A percentile compares a stretch with the other conserved stretches of the same genome.
Evolutionary conservation across 176 grass and related monocot genomes (phyloP).

Genomic region (Cenchrus americanus): DNA sequence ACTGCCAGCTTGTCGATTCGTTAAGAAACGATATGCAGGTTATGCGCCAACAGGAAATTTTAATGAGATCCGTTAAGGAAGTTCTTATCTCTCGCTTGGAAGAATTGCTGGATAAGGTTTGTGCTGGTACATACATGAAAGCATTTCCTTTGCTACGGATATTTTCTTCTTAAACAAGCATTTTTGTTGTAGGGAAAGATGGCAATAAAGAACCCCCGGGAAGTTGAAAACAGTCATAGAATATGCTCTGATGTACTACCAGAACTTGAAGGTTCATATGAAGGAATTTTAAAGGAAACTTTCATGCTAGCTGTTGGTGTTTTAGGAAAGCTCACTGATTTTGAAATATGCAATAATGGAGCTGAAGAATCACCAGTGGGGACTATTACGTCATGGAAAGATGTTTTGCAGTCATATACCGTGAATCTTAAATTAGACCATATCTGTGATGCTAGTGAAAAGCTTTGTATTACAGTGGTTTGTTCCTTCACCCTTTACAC

Average conservation of each 20-base stretch:
- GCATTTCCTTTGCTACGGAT: conserved; percentile 32
- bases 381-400: conserved; percentile 76
- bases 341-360: conserved; percentile 36
- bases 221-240: conserved; percentile 35
- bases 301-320: conserved; percentile 49
- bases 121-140: conserved; percentile 14
- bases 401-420: conserved; percentile 66
- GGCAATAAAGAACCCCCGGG: conserved; percentile 29
- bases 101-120: conserved; percentile 76
- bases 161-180: conserved; percentile 14
- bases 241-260: conserved; percentile 38
- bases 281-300: conserved; percentile 51
- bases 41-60: conserved; percentile 44
- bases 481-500: conserved; percentile 38
- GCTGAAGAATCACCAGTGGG: conserved; percentile 46
- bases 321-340: conserved; percentile 49
- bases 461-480: conserved; percentile 58
- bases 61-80: conserved; percentile 63
- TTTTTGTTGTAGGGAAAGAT: conserved; percentile 57
- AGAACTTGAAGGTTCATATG: conserved; percentile 54
- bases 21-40: conserved; percentile 58
- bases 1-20: conserved; percentile 55
- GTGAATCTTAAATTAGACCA: conserved; percentile 61
- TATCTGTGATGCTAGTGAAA: conserved; percentile 63
- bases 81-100: conserved; percentile 64